Evolutionary conservation across 495 filamentous ascomycete species (phyloP).

Genomic region (Aspergillus hancockii): DNA sequence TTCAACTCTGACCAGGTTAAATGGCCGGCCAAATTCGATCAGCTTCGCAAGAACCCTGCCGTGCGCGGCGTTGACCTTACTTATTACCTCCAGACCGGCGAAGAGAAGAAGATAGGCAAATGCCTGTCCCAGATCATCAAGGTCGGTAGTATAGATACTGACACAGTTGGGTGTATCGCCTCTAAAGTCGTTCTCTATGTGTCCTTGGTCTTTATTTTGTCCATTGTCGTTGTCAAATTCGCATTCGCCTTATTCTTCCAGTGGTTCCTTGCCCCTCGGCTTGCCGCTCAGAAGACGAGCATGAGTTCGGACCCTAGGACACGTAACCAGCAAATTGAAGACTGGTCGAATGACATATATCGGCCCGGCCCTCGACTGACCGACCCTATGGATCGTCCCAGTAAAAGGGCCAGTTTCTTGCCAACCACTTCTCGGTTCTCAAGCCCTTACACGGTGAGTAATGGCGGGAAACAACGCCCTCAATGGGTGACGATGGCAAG

Average conservation of each 20-base stretch:
- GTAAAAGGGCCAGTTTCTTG: conserved; percentile 80
- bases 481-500: conserved; percentile 93
- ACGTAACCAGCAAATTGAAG: conserved; percentile 91
- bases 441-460: conserved; percentile 78
- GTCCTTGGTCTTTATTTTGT: conserved; percentile 88
- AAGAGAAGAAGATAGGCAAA: conserved; percentile 77
- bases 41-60: conserved; percentile 71
- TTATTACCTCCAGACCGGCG: conserved; percentile 72
- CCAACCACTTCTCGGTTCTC: conserved; percentile 91
- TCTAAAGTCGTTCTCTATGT: conserved; percentile 96
- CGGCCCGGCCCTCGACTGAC: conserved; percentile 78
- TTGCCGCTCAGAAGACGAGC: conserved; percentile 76
- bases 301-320: conserved; percentile 69
- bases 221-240: conserved; percentile 86
- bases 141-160: conserved; percentile 93
- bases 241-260: conserved; percentile 87
- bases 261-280: conserved; percentile 86
- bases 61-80: conserved; percentile 91
- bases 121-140: conserved; percentile 92
- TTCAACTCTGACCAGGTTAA: conserved; percentile 84
- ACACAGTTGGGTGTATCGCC: conserved; percentile 95
- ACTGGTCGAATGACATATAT: conserved; percentile 98
- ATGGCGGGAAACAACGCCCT: conserved; percentile 49
- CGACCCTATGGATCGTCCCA: conserved; percentile 70
- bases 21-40: conserved; percentile 75